Percentiles rank a stretch among this genome's conserved stretches.
phyloP scores from a whole-genome alignment of 1,284 basidiomycete species.

The Spongispora temasekensis region DNA sequence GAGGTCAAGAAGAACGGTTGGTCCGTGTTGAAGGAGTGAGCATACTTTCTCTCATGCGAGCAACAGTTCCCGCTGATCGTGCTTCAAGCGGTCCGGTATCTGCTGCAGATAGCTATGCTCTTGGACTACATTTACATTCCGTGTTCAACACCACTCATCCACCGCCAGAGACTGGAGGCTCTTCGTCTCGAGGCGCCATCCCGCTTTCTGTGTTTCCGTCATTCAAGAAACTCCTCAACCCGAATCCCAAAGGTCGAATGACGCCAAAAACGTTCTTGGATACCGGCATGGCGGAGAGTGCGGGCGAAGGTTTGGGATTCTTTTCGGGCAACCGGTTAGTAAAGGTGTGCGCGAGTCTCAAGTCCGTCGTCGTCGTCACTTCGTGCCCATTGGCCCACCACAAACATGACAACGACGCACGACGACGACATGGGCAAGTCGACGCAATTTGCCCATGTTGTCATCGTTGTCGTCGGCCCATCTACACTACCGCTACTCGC shows the following conservation, averaged over 20 bases:
- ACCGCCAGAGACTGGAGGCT: slow-evolving; percentile 64
- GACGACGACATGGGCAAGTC: too few species aligned
- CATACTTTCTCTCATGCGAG: slow-evolving; percentile 10
- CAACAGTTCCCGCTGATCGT: slow-evolving; percentile 1
- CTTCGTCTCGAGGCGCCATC: slow-evolving; percentile 76
- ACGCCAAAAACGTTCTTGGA: too few species aligned
- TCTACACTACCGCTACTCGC: too few species aligned
- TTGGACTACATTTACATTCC: slow-evolving; percentile 79
- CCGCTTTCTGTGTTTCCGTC: slow-evolving; percentile 77
- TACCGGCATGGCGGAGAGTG: too few species aligned
- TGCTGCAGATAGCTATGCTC: too few species aligned
- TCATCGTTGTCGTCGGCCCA: too few species aligned
- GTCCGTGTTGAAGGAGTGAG: slow-evolving; percentile 87
- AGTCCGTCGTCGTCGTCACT: too few species aligned
- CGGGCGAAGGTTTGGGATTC: too few species aligned
- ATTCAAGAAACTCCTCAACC: slow-evolving; percentile 88
- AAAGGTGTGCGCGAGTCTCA: slow-evolving; percentile 82
- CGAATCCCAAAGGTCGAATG: slow-evolving; percentile 91
- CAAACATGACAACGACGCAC: too few species aligned
- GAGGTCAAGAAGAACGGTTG: slow-evolving; percentile 98
- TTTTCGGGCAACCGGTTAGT: too few species aligned
- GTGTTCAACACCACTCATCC: slow-evolving; percentile 84
- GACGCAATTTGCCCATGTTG: too few species aligned
- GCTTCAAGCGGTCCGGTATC: slow-evolving; percentile 57
- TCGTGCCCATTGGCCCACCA: too few species aligned